Base-by-base conservation (phyloP, 352 stramenopile genomes). In the Pythium biforme region DNA sequence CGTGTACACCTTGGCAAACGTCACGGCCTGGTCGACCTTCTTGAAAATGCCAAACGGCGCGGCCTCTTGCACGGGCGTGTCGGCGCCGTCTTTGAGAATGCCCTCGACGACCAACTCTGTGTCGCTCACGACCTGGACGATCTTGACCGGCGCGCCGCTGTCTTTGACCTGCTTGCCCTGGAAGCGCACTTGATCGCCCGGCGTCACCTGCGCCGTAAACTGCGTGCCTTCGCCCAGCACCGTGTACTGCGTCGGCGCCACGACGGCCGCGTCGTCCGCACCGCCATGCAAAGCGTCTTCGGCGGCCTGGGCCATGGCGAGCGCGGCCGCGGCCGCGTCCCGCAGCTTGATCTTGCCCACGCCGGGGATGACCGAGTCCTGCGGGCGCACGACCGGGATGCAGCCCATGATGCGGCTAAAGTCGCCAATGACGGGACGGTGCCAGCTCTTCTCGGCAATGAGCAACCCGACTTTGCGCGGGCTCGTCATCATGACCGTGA, bases 391-490 rank as follows among this genome's bases (percentile, higher is more conserved):
- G 17, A 99, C 96, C 0, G 97, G 97, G 43, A 99, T 98, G 63
- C 89, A 96, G 65, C 96, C 92, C 83, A 99, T 93, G 59, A 95
- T 92, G 65, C 88, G 93, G 6, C 92, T 91, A 61, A 99, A 88
- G 70, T 98, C 86, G 25, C 97, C 97, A 66, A 99, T 90, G 7
- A 99, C 88, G 0, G 88, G 83, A 48, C 92, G 71, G 48, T 98
- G 88, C 86, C 89, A 99, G 64, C 84, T 97, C 69, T 98, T 98
- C 64, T 99, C 96, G 8, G 97, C 97, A 55, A 99, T 98, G 34
- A 99, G 78, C 64, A 99, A 98, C n/a, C 90, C 95, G 39, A 98
- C 73, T 64, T 97, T 98, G 52, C 96, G 90, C 27, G 92, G 83
- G 56, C 83, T 98, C 0, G 86, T 98, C 76, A 96, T 97, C 74